Conservation (phyloP, 768 basidiomycete species). For the Boletales sp. region DNA sequence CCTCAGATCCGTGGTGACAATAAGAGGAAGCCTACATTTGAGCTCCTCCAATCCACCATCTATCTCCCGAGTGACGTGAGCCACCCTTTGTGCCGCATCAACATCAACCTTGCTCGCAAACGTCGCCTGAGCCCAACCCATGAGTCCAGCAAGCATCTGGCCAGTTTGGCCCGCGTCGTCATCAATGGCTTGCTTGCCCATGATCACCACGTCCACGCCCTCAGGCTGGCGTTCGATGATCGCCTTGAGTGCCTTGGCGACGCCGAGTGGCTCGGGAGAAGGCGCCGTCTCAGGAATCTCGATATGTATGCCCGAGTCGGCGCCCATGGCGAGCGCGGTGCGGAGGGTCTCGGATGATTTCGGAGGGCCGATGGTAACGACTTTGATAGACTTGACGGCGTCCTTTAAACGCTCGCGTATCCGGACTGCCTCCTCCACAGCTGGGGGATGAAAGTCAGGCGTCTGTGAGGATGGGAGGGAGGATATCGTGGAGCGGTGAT, state of each 20-base stretch:
- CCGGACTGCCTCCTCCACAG: constrained; percentile 95
- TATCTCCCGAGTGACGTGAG: constrained; percentile 80
- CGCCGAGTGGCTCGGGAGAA: constrained; percentile 83
- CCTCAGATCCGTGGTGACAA: constrained; percentile 93
- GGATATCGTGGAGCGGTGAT: too few species aligned
- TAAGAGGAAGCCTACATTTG: constrained; percentile 70
- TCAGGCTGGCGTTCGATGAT: constrained; percentile 62
- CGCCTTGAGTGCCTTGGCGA: constrained; percentile 82
- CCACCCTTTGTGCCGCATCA: constrained; percentile 58
- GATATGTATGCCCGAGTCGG: constrained; percentile 89
- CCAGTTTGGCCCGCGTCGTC: constrained; percentile 95
- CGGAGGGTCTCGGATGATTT: constrained; percentile 89
- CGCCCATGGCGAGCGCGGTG: constrained; percentile 97
- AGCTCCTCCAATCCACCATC: constrained; percentile 92
- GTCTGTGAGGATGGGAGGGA: too few species aligned
- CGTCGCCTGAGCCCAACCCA: constrained; percentile 92
- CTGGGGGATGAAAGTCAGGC: constrained; percentile 34
- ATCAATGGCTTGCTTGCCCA: constrained; percentile 99
- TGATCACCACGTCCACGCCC: constrained; percentile 80
- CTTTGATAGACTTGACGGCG: constrained; percentile 80
- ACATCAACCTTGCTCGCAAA: constrained; percentile 88
- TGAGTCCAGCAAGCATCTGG: constrained; percentile 92
- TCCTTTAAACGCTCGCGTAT: constrained; percentile 83
- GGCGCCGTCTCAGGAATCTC: constrained; percentile 72
- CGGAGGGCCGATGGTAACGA: constrained; percentile 90